Percentiles rank a stretch among this genome's conserved stretches.
Evolutionary conservation across 495 filamentous ascomycete genomes (phyloP).

Genomic region (Aspergillus leporis): DNA sequence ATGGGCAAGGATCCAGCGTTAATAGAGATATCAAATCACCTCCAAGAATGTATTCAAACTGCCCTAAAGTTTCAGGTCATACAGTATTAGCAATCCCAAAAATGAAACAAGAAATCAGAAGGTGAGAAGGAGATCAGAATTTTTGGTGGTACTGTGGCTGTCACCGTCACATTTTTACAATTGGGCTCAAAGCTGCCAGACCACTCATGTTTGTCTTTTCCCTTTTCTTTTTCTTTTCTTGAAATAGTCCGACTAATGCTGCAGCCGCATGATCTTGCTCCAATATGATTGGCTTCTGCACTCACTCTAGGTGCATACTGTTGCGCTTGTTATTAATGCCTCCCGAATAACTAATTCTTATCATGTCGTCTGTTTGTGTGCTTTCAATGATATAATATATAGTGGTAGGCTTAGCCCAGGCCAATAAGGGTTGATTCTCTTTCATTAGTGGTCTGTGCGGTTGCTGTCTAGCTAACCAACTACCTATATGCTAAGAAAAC

Average conservation of each 20-base stretch:
- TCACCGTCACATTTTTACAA: background rate
- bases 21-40: background rate
- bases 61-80: background rate
- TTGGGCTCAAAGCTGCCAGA: background rate
- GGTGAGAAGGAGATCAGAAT: background rate
- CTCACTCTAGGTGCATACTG: background rate
- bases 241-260: background rate
- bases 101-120: background rate
- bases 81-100: background rate
- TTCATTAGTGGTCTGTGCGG: no score
- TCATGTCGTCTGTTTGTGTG: no score
- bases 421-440: no score
- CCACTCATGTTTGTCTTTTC: background rate
- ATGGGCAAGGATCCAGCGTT: background rate
- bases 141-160: background rate
- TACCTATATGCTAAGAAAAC: no score
- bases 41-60: background rate
- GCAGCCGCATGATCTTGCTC: background rate
- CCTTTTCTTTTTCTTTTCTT: background rate
- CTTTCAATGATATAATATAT: no score
- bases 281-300: background rate
- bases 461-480: no score
- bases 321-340: no score
- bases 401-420: no score
- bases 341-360: no score